Evolutionary conservation across 2,329 filamentous ascomycete species (phyloP).

Genomic region (Myriangium duriaei): DNA sequence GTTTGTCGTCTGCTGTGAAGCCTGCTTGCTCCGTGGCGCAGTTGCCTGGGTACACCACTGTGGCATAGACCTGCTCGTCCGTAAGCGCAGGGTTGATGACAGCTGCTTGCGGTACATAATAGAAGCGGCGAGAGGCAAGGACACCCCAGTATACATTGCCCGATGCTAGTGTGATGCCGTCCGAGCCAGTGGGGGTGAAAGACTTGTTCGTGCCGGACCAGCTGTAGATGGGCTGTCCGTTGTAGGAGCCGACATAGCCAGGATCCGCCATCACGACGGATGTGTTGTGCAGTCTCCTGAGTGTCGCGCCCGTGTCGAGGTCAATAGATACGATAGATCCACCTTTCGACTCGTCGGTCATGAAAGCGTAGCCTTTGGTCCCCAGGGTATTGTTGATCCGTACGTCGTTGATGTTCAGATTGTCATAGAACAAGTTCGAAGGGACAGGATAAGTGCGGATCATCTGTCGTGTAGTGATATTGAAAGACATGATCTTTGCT

Average conservation of each 20-base stretch:
- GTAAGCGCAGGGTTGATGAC: conserved; percentile 22
- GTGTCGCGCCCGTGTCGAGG: conserved; percentile 23
- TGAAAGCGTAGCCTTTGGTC: conserved; percentile 28
- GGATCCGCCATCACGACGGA: conserved; percentile 27
- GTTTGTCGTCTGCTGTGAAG: conserved; percentile 30
- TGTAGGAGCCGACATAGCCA: conserved; percentile 28
- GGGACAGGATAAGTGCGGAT: conserved; percentile 28
- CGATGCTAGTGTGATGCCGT: conserved; percentile 27
- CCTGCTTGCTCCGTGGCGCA: conserved; percentile 30
- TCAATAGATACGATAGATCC: conserved; percentile 29
- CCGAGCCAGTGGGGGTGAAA: conserved; percentile 16
- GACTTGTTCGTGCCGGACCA: conserved; percentile 18
- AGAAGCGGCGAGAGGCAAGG: conserved; percentile 29
- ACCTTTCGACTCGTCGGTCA: conserved; percentile 28
- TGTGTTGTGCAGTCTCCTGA: conserved; percentile 28
- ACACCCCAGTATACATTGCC: conserved; percentile 34
- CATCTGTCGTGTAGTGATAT: conserved; percentile 21
- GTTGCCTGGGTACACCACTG: conserved; percentile 29
- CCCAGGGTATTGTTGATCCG: conserved; percentile 33
- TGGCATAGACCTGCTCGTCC: conserved; percentile 25
- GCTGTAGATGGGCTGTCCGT: conserved; percentile 17
- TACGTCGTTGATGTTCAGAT: conserved; percentile 31
- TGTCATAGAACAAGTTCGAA: conserved; percentile 21
- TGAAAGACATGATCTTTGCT: conserved; percentile 33
- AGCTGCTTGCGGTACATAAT: conserved; percentile 26